A percentile compares a stretch with the other conserved stretches of the same genome.
These are phyloP conservation scores for Trichosanthes truncata DNA, from an alignment of 306 rosid species.

Conservation along the genomic window DNA sequence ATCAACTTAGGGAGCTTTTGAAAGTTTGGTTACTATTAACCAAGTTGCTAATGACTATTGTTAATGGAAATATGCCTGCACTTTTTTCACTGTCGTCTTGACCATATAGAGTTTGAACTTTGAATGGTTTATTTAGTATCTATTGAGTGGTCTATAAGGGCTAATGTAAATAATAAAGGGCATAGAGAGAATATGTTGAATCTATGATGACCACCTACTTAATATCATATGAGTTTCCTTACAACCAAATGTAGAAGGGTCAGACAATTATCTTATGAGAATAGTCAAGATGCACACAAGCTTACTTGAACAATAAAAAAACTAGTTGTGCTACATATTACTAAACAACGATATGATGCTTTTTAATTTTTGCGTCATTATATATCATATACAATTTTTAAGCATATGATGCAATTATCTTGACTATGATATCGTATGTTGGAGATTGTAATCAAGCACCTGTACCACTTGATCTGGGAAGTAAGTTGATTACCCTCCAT, in stretches of 20 bases:
- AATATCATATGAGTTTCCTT: not conserved
- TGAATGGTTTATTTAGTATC: not conserved
- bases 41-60: not conserved
- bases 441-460: not conserved
- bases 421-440: not conserved
- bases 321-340: not conserved
- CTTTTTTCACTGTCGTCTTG: not conserved
- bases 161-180: not conserved
- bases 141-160: not conserved
- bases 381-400: not conserved
- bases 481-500: not conserved
- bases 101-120: not conserved
- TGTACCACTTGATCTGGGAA: conserved; percentile 9
- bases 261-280: no score
- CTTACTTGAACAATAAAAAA: no score
- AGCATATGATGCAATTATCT: not conserved
- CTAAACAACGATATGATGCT: not conserved
- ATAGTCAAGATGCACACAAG: no score
- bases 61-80: not conserved
- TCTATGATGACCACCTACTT: not conserved
- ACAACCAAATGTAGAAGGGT: not conserved
- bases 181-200: not conserved
- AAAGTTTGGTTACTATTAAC: not conserved
- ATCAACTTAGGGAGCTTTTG: not conserved
- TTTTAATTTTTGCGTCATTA: not conserved